Conservation (phyloP, 345 rosid genomes). For the Odontarrhena argentea region DNA sequence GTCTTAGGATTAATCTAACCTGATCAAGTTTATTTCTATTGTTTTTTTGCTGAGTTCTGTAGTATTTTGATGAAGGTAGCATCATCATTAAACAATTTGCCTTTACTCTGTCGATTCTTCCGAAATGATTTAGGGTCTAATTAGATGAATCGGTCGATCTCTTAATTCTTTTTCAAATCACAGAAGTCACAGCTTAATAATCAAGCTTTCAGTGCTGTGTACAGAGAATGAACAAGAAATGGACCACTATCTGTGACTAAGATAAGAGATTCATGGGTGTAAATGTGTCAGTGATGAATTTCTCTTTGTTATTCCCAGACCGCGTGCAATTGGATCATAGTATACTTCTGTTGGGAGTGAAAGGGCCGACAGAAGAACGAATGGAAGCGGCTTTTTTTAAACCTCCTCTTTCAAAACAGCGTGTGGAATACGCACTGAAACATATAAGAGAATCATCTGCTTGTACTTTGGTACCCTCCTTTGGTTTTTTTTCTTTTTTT, state of each 20-base stretch:
- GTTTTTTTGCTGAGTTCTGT: no score
- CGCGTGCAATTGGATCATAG: conserved; percentile 51
- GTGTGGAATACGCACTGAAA: conserved; percentile 83
- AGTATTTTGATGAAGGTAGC: background rate
- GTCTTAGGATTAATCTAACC: background rate
- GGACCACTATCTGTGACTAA: background rate
- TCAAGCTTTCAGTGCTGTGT: background rate
- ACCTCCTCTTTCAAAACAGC: conserved; percentile 94
- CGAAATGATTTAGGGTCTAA: background rate
- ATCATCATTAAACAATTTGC: background rate
- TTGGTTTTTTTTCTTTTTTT: conserved; percentile 4
- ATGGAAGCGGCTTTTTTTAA: conserved; percentile 95
- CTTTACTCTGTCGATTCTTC: background rate
- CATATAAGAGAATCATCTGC: conserved; percentile 76
- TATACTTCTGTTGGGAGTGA: conserved; percentile 58
- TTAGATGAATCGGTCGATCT: background rate
- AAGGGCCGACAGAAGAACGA: conserved; percentile 83
- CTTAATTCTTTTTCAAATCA: background rate
- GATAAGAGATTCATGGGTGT: conserved; percentile 7
- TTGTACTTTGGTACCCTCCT: conserved; percentile 60
- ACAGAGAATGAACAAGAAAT: background rate
- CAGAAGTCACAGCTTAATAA: conserved; percentile 2
- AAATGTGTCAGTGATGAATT: conserved; percentile 16
- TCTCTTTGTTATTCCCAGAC: conserved; percentile 42
- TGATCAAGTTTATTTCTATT: no score